Base-by-base conservation (phyloP, 2,329 filamentous ascomycete genomes). In the Coniochaeta hoffmannii region DNA sequence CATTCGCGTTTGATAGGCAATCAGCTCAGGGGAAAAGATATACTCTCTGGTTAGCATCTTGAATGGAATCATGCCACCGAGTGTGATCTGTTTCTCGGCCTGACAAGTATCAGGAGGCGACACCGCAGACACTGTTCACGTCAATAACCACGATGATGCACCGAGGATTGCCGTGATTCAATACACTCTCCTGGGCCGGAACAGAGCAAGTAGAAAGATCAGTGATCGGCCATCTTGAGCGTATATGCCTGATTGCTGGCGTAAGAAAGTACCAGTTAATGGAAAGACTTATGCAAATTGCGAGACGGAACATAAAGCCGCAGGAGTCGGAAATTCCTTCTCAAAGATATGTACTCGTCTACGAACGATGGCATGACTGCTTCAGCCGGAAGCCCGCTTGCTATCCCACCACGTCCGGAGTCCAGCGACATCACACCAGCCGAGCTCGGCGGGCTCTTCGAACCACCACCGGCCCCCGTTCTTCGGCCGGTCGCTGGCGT, bases 381-480 rank as follows among this genome's bases (percentile, higher is more conserved):
- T 19, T 46, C 41, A 46, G 26, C 7, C 24, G 2, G 2, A 15
- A 8, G 15, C 9, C 15, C 26, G 41, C 26, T 46, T 46, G 41
- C 41, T 46, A 38, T 55, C 60, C 77, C 77, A 80, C 78, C 77
- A 80, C 8, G 58, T 57, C 58, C 68, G 70, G 57, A 80, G 65
- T 2, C 72, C 73, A 2, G 64, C 62, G 10, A 78, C 74, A 63
- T 77, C 72, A 52, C 79, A 82, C 79, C 79, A 82, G 2, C 58
- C 62, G 58, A 82, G 61, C 28, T 73, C 68, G 31, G 58, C 59
- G 4, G 78, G 77, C 53, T 79, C 67, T 62, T 78, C 71, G 52
- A 75, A 75, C 80, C 80, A 82, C 80, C 79, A 83, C 12, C 58
- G 63, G 4, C 57, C 60, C 1, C 65, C 65, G 5, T 57, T 54